Base-by-base conservation (phyloP, 352 stramenopile genomes). In the Halophytophthora polymorphica region DNA sequence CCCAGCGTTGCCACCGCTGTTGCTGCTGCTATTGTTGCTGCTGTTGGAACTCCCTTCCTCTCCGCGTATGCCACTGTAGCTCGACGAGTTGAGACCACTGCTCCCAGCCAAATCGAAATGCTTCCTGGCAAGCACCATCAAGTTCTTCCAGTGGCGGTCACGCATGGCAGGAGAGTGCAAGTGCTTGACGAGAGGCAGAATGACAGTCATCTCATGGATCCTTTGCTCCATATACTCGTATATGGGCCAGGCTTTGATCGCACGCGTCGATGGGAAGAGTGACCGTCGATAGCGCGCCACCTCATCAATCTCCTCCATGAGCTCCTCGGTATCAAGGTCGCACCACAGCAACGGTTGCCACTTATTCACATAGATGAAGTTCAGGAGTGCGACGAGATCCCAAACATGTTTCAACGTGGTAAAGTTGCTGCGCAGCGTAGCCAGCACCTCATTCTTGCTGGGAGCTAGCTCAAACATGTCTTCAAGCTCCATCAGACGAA, bases 391-490 rank as follows among this genome's bases (percentile, higher is more conserved):
- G 19, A 97, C 92, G 50, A 98, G 92, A 61, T 97, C 89, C 95
- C 95, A 98, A 13, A 98, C 71, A 22, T 87, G 65, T 45, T 96
- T 96, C 2, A 98, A 71, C 23, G 95, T 71, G 17, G 83, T 81
- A 44, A 98, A 90, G 58, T 98, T 94, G 17, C 36, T 65, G 1
- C 91, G 76, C 15, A 96, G 80, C 41, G 83, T 64, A 7, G 69
- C 64, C 18, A 97, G 79, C 38, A 95, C 71, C n/a, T 90, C 78
- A 29, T 86, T 76, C 22, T 88, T 89, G 18, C 75, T 94, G 1
- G 77, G 69, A 1, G 84, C 62, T 11, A 98, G 66, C 58, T 98
- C 95, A 63, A 98, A 98, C 60, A 98, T 93, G 41, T 98, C 93
- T 61, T 98, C 93, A 12, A 98, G 71, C 45, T 98, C 86, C 29